Percentiles rank a stretch among this genome's conserved stretches.
phyloP scores from a whole-genome alignment of 2,329 filamentous ascomycete species.

The Diaporthe citriasiana region DNA sequence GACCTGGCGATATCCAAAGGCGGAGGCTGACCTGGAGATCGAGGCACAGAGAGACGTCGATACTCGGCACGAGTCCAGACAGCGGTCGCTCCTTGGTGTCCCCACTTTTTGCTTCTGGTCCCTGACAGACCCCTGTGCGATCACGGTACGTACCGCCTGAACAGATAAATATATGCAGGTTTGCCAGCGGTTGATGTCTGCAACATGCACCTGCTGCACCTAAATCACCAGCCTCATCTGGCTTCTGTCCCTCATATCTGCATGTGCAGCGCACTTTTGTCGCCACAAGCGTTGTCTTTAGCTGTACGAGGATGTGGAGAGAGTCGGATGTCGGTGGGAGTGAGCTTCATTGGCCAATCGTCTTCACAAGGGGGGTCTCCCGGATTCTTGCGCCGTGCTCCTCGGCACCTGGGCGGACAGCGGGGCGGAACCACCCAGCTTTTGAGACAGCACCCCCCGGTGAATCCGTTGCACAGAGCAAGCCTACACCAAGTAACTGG shows the following conservation, averaged over 20 bases:
- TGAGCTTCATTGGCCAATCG: neutral
- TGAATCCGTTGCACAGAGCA: neutral
- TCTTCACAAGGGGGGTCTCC: neutral
- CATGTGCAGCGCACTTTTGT: too few species aligned
- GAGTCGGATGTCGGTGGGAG: neutral
- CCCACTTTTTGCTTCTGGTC: constrained; percentile 11
- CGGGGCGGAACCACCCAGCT: neutral
- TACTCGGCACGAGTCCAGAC: neutral
- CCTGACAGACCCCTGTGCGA: constrained; percentile 20
- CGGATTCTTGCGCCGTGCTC: neutral
- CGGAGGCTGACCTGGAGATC: constrained; percentile 24
- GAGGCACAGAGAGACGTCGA: constrained; percentile 19
- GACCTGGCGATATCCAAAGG: constrained; percentile 29
- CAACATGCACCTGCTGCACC: neutral
- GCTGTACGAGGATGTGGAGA: too few species aligned
- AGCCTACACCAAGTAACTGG: too few species aligned
- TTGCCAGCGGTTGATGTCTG: constrained; percentile 5
- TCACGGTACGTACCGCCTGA: neutral
- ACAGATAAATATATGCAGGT: neutral
- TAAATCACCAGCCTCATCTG: neutral
- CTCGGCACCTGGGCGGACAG: constrained; percentile 5
- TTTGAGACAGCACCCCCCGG: too few species aligned
- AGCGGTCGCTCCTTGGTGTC: constrained; percentile 6
- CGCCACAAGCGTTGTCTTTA: too few species aligned
- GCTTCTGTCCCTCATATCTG: neutral